Evolutionary conservation across 2,329 filamentous ascomycete species (phyloP), one percentile per base, ranked within the genome.

Genomic region (Dactylonectria macrodidyma): DNA sequence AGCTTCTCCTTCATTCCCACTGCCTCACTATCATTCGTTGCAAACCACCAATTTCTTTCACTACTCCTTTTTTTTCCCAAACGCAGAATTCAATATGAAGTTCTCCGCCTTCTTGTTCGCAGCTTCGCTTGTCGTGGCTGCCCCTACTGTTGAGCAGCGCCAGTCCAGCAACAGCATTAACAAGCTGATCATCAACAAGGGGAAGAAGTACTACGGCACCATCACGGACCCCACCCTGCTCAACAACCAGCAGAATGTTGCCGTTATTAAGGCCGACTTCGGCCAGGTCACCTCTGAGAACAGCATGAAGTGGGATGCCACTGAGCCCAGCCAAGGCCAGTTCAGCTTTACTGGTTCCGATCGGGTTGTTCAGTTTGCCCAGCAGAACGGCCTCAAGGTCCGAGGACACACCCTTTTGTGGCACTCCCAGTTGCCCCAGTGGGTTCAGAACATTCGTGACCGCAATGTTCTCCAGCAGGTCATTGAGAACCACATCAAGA

Each of bases 331-430:
- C 19, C 81, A 83, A 67, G 85, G 84, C 66, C 76, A 71, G 2
- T 93, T 90, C 84, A 89, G 81, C 70, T 91, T 90, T 73, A 77
- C 77, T 88, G 80, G 79, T 19, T 85, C 88, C 12, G 90, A 92
- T 78, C 84, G 85, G 75, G 83, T 91, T 9, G 88, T 91, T 67
- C 79, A 89, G 78, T 92, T 84, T 79, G 90, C 89, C 9, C 76
- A 75, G 1, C 71, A 78, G 56, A 90, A 92, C 78, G 84, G 84
- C 77, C 78, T 86, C 4, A 81, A 91, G 71, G 81, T 91, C 71
- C 88, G 91, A 69, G 90, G 91, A 7, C 91, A 93, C 80, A 92
- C 90, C 1, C 86, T 91, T 7, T 83, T 90, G 61, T 93, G 90
- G 90, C 86, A 92, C 81, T 86, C 83, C 41, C 87, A 89, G 79